phyloP scores from a whole-genome alignment of 2,329 filamentous ascomycete species.

The Aspergillus persii region DNA sequence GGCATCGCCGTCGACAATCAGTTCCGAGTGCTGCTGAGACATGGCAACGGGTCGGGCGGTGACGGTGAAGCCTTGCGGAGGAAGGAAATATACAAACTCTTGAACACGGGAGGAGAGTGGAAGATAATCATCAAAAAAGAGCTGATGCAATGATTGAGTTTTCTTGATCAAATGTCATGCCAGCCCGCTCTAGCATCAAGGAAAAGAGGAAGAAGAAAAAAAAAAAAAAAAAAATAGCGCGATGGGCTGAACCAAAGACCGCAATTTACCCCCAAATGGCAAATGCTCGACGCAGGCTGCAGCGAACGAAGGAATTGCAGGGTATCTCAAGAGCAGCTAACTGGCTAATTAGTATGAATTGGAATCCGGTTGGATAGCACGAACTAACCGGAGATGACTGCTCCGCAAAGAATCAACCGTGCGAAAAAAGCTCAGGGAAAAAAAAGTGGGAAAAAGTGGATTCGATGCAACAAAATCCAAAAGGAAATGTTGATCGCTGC shows the following conservation, averaged over 20 bases:
- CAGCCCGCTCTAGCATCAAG: conserved; percentile 13
- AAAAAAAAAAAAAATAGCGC: conserved; percentile 6
- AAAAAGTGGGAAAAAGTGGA: neutral
- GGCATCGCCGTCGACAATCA: conserved; percentile 23
- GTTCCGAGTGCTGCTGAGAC: conserved; percentile 19
- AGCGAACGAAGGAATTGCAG: neutral
- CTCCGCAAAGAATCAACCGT: conserved; percentile 12
- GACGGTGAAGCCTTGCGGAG: neutral
- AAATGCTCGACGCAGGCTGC: neutral
- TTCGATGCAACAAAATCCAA: too few relatives aligned
- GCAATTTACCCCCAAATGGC: neutral
- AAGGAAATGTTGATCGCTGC: too few relatives aligned
- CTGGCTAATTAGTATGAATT: neutral
- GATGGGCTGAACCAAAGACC: neutral
- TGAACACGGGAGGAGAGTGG: neutral
- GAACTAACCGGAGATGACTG: conserved; percentile 19
- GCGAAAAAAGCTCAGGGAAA: neutral
- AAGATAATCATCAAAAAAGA: conserved; percentile 1
- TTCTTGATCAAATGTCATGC: conserved; percentile 14
- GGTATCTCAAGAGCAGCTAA: neutral
- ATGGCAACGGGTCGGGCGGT: conserved; percentile 7
- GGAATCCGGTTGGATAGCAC: neutral
- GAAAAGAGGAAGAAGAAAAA: conserved; percentile 3
- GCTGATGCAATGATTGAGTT: conserved; percentile 4
- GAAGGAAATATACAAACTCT: neutral